Conservation (phyloP, 2,329 filamentous ascomycete genomes). For the Ophidiomyces ophidiicola region DNA sequence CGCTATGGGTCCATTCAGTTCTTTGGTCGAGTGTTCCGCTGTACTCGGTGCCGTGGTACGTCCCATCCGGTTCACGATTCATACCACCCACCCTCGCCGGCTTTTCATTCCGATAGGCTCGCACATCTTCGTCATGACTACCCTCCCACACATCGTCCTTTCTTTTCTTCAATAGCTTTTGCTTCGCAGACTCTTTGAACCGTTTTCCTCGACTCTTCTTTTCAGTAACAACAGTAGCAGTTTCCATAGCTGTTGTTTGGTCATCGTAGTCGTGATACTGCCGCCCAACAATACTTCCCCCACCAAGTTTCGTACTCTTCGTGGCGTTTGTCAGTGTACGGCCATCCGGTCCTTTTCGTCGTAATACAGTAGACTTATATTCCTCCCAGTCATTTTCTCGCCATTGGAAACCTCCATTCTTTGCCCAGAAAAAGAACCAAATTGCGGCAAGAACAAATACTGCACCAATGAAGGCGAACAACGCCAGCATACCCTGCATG, state of each 20-base stretch:
- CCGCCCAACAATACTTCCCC: slow-evolving; percentile 56
- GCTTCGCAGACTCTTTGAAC: slow-evolving; percentile 32
- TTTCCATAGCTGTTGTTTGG: slow-evolving; percentile 34
- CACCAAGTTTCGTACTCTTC: slow-evolving; percentile 70
- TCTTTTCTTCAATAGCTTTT: slow-evolving; percentile 26
- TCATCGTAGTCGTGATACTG: slow-evolving; percentile 54
- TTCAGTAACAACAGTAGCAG: slow-evolving; percentile 38
- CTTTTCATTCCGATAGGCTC: slow-evolving; percentile 75
- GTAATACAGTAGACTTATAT: slow-evolving; percentile 88
- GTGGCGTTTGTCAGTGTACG: slow-evolving; percentile 74
- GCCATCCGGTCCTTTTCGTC: slow-evolving; percentile 79
- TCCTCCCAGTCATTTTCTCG: slow-evolving; percentile 86
- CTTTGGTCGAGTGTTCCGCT: slow-evolving; percentile 49
- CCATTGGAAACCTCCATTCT: slow-evolving; percentile 88
- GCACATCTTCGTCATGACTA: slow-evolving; percentile 55
- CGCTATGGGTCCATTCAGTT: slow-evolving; percentile 37
- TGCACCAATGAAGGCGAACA: slow-evolving; percentile 75
- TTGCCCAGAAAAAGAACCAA: slow-evolving; percentile 99
- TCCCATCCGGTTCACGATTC: slow-evolving; percentile 70
- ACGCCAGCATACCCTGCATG: slow-evolving; percentile 57
- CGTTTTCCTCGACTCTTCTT: slow-evolving; percentile 19
- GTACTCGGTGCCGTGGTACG: slow-evolving; percentile 66
- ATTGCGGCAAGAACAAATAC: slow-evolving; percentile 62
- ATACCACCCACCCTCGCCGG: slow-evolving; percentile 77
- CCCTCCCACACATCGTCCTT: slow-evolving; percentile 42